These are phyloP conservation scores for Hanseniaspora vineae DNA, from an alignment of 805 yeast genomes.

Conservation along the genomic window DNA sequence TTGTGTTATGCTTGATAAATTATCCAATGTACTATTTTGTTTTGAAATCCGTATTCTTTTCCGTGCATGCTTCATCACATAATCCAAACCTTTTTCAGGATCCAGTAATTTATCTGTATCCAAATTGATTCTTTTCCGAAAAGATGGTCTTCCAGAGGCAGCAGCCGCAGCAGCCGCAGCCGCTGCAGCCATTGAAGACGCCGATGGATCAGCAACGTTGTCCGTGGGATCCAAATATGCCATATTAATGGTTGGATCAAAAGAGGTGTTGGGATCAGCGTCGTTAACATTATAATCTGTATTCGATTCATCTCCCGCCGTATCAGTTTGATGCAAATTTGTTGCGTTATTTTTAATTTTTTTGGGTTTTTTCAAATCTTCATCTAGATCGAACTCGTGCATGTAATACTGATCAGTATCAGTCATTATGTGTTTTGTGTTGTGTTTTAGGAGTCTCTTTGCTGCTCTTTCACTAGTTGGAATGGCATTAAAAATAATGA, in stretches of 20 bases:
- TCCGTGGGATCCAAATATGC: background rate
- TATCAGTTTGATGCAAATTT: background rate
- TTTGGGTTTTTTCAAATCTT: background rate
- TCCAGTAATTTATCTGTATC: constrained; percentile 36
- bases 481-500: no score
- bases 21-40: constrained; percentile 15
- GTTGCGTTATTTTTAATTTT: background rate
- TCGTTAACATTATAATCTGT: background rate
- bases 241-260: constrained; percentile 1
- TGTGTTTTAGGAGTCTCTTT: background rate
- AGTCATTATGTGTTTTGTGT: background rate
- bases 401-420: background rate
- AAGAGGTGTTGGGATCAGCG: background rate
- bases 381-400: background rate
- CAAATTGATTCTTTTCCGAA: constrained; percentile 30
- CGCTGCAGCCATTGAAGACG: constrained; percentile 8
- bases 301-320: background rate
- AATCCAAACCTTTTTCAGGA: constrained; percentile 44
- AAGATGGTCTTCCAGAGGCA: background rate
- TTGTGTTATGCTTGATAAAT: constrained; percentile 28
- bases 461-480: background rate
- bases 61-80: constrained; percentile 27
- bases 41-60: constrained; percentile 24
- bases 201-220: constrained; percentile 3
- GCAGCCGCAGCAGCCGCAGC: constrained; percentile 10